Percentiles rank a stretch among this genome's conserved stretches.
Evolutionary conservation across 169 alveolate species (phyloP).

Genomic region (Haemoproteus tartakovskyi): DNA sequence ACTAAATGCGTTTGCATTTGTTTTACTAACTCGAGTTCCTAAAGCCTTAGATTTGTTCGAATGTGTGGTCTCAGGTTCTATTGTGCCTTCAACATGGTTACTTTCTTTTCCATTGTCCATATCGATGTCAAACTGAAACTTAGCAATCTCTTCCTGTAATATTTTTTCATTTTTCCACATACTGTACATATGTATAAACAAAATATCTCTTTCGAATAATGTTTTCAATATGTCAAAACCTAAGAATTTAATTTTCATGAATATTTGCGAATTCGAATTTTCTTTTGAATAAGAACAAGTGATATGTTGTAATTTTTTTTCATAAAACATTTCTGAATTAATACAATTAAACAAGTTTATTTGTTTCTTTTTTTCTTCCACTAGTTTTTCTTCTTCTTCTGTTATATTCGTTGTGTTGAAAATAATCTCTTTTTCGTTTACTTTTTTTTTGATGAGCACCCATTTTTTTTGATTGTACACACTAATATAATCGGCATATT

Average conservation of each 20-base stretch:
- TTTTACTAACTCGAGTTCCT: not conserved
- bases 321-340: constrained; percentile 10
- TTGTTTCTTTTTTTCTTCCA: no score
- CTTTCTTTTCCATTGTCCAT: not conserved
- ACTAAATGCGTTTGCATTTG: not conserved
- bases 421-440: not conserved
- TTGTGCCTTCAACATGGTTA: not conserved
- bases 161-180: constrained; percentile 59
- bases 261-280: not conserved
- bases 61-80: not conserved
- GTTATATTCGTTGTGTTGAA: not conserved
- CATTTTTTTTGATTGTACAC: constrained; percentile 4
- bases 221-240: constrained; percentile 28
- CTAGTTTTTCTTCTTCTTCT: no score
- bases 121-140: constrained; percentile 16
- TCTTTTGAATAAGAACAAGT: constrained; percentile 51
- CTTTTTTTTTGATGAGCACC: not conserved
- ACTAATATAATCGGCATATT: constrained; percentile 20
- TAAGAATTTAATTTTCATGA: constrained; percentile 10
- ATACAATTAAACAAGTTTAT: not conserved
- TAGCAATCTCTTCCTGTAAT: constrained; percentile 9
- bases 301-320: constrained; percentile 31
- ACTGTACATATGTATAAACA: constrained; percentile 55
- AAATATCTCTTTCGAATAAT: constrained; percentile 46
- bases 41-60: not conserved